phyloP scores from a whole-genome alignment of 1,139 yeast genomes.

The Nakaseomyces glabratus region DNA sequence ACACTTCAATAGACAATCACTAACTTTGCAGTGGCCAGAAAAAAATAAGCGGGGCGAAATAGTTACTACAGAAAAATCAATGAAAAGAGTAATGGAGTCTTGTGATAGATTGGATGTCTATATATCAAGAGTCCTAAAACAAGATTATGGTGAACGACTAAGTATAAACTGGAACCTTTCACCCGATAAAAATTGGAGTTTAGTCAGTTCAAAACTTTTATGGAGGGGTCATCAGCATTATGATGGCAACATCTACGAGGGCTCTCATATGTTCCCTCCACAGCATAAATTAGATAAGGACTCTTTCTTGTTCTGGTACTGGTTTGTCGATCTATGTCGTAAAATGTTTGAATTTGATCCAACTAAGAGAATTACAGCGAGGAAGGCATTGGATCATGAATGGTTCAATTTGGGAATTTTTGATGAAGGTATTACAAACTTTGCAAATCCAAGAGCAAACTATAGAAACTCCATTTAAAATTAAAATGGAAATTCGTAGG shows the following conservation, averaged over 20 bases:
- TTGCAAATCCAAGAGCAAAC: slow-evolving; percentile 7
- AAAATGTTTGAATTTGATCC: slow-evolving; percentile 59
- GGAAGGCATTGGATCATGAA: slow-evolving; percentile 63
- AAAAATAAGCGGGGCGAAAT: slow-evolving; percentile 24
- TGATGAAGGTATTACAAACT: slow-evolving; percentile 46
- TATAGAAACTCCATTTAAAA: slow-evolving; percentile 2
- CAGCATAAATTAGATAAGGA: slow-evolving; percentile 31
- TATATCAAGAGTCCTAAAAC: slow-evolving; percentile 22
- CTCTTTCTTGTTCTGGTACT: slow-evolving; percentile 68
- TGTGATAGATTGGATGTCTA: slow-evolving; percentile 27
- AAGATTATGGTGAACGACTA: slow-evolving; percentile 24
- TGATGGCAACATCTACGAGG: neutral
- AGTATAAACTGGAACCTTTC: slow-evolving; percentile 27
- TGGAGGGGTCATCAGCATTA: slow-evolving; percentile 11
- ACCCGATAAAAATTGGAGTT: slow-evolving; percentile 28
- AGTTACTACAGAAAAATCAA: slow-evolving; percentile 25
- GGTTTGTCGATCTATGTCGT: slow-evolving; percentile 56
- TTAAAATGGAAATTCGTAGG: too few relatives aligned
- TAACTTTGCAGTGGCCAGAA: slow-evolving; percentile 28
- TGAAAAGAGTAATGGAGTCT: slow-evolving; percentile 26
- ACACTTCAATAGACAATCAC: slow-evolving; percentile 24
- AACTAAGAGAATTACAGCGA: slow-evolving; percentile 51
- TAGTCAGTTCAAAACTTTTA: slow-evolving; percentile 17
- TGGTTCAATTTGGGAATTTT: slow-evolving; percentile 72
- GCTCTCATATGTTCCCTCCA: slow-evolving; percentile 1